These are phyloP conservation scores for Ocimum tenuiflorum DNA, from an alignment of 257 asterid species.

Conservation along the genomic window DNA sequence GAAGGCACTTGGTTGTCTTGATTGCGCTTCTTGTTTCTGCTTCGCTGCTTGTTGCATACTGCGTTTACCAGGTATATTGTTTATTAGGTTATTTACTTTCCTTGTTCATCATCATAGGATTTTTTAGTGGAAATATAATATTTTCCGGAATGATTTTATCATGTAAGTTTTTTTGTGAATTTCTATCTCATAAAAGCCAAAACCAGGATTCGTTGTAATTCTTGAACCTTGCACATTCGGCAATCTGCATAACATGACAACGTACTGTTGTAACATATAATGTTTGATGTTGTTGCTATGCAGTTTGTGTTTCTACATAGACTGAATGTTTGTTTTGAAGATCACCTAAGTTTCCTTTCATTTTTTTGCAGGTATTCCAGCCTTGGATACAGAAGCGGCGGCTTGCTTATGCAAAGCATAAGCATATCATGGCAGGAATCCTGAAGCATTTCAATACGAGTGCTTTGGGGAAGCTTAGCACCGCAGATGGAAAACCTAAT, in stretches of 20 bases:
- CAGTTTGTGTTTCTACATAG: background rate
- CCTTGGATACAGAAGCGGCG: constrained; percentile 81
- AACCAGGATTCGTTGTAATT: no score
- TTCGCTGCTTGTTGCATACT: constrained; percentile 54
- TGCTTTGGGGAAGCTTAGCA: constrained; percentile 56
- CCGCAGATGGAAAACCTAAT: constrained; percentile 63
- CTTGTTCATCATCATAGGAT: background rate
- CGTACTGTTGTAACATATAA: background rate
- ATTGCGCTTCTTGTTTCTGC: constrained; percentile 63
- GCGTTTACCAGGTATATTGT: constrained; percentile 72
- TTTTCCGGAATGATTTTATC: no score
- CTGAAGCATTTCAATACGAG: constrained; percentile 49
- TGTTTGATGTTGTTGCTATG: background rate
- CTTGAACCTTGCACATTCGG: no score
- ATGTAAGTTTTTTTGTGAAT: no score
- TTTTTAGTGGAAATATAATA: no score
- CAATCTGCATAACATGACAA: no score
- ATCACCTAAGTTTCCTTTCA: no score
- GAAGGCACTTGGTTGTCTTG: constrained; percentile 65
- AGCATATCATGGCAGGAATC: constrained; percentile 76
- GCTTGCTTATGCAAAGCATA: constrained; percentile 64
- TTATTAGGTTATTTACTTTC: background rate
- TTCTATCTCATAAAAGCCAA: no score
- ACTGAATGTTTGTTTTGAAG: background rate
- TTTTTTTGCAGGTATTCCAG: constrained; percentile 56